These are phyloP conservation scores for Agaricus blazei DNA, from an alignment of 768 basidiomycete species.

Conservation along the genomic window DNA sequence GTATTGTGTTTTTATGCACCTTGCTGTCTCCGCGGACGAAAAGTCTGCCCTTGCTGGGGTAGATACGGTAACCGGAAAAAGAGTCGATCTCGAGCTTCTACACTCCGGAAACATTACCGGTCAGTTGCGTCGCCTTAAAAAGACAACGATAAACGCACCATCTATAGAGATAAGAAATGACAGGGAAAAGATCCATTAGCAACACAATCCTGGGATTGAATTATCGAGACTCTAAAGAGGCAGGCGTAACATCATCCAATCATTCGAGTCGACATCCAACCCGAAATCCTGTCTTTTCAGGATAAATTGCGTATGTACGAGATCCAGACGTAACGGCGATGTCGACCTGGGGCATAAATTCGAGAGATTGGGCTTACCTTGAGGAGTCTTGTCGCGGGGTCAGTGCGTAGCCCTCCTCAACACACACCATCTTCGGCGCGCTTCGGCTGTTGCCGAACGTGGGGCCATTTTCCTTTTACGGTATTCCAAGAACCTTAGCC, in stretches of 20 bases:
- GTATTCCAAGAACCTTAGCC: background rate
- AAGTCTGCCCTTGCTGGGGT: constrained; percentile 94
- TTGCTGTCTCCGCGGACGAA: constrained; percentile 97
- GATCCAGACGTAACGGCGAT: background rate
- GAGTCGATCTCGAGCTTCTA: constrained; percentile 98
- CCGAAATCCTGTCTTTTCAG: constrained; percentile 13
- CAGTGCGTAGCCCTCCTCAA: constrained; percentile 6
- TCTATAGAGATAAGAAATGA: constrained; percentile 22
- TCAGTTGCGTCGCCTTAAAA: background rate
- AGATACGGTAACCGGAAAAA: constrained; percentile 97
- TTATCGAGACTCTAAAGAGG: background rate
- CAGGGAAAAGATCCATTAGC: constrained; percentile 13
- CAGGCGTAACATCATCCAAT: constrained; percentile 29
- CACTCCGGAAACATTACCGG: constrained; percentile 22
- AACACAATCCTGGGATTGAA: constrained; percentile 5
- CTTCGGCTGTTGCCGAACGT: constrained; percentile 4
- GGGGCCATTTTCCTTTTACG: background rate
- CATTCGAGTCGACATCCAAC: constrained; percentile 36
- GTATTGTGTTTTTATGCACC: constrained; percentile 35
- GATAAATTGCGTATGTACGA: constrained; percentile 6
- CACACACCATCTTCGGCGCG: constrained; percentile 4
- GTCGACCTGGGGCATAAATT: background rate
- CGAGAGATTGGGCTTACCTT: constrained; percentile 14
- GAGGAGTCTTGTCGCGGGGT: constrained; percentile 13
- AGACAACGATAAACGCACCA: constrained; percentile 29